Conservation (phyloP, 345 rosid genomes). For the Aegle marmelos region DNA sequence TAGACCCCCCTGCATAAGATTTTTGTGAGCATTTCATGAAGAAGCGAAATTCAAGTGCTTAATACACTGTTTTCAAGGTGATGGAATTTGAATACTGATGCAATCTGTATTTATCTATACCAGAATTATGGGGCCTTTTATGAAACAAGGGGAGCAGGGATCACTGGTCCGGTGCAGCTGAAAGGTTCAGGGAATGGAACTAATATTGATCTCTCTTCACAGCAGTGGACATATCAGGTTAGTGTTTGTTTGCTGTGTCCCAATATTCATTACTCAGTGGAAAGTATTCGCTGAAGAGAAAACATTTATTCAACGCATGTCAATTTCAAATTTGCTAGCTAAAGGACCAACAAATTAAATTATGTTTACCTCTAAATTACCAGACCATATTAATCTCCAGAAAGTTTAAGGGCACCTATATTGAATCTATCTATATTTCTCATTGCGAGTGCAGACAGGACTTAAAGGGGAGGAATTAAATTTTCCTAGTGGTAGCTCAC, state of each 20-base stretch:
- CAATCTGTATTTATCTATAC: not conserved
- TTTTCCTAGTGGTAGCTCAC: constrained; percentile 60
- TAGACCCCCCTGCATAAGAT: constrained; percentile 12
- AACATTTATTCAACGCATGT: constrained; percentile 3
- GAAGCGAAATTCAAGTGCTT: not conserved
- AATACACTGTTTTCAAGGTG: not conserved
- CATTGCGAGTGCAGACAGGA: constrained; percentile 51
- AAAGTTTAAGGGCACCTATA: not conserved
- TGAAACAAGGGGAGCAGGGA: constrained; percentile 74
- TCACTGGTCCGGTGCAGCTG: constrained; percentile 84
- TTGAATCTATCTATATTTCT: constrained; percentile 2
- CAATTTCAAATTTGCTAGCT: not conserved
- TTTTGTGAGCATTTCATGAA: constrained; percentile 5
- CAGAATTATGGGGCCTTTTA: constrained; percentile 95
- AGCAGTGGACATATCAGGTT: constrained; percentile 92
- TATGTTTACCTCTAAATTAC: not conserved
- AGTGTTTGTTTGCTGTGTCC: not conserved
- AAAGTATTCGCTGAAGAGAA: not conserved
- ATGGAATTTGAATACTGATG: constrained; percentile 1
- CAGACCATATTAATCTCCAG: not conserved
- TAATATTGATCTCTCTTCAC: constrained; percentile 58
- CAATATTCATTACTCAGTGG: not conserved
- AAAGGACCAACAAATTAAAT: not conserved
- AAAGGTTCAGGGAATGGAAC: constrained; percentile 52
- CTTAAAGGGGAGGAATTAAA: constrained; percentile 85